These are phyloP conservation scores for Lipomyces yamadae DNA, from an alignment of 805 yeast species.

Conservation along the genomic window DNA sequence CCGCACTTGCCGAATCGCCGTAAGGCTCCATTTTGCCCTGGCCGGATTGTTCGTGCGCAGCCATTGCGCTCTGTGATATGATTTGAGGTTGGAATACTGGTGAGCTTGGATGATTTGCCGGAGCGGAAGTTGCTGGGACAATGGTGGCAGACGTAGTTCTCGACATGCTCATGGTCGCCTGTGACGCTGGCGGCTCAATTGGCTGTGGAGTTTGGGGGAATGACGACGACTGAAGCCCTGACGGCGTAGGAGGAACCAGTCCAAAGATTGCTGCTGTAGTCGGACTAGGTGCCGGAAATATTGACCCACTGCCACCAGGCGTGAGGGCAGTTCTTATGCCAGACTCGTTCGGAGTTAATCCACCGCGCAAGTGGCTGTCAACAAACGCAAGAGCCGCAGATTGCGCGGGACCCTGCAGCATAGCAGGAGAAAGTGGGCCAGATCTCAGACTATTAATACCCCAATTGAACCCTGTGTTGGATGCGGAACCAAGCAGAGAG, in stretches of 20 bases:
- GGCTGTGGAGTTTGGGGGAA: constrained; percentile 25
- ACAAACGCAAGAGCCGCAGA: constrained; percentile 29
- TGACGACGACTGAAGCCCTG: constrained; percentile 53
- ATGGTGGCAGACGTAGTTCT: constrained; percentile 6
- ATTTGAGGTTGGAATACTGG: constrained; percentile 12
- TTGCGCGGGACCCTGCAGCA: constrained; percentile 45
- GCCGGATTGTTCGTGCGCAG: background rate
- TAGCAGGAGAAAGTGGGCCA: constrained; percentile 49
- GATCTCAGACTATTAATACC: constrained; percentile 40
- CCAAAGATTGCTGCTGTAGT: constrained; percentile 47
- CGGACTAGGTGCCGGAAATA: constrained; percentile 49
- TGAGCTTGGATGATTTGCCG: constrained; percentile 7
- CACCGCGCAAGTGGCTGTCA: constrained; percentile 51
- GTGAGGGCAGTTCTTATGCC: constrained; percentile 57
- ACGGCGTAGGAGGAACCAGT: constrained; percentile 44
- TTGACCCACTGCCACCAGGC: constrained; percentile 47
- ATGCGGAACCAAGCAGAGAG: constrained; percentile 27
- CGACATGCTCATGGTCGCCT: constrained; percentile 5
- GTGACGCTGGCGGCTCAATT: constrained; percentile 11
- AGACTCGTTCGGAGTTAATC: constrained; percentile 78
- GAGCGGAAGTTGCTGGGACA: constrained; percentile 9
- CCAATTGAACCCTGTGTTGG: constrained; percentile 30
- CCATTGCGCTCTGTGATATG: constrained; percentile 8
- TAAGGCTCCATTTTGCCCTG: constrained; percentile 16
- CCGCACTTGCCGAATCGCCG: constrained; percentile 38